phyloP scores from a whole-genome alignment of 2,329 filamentous ascomycete species.

The Xylariales sp. region DNA sequence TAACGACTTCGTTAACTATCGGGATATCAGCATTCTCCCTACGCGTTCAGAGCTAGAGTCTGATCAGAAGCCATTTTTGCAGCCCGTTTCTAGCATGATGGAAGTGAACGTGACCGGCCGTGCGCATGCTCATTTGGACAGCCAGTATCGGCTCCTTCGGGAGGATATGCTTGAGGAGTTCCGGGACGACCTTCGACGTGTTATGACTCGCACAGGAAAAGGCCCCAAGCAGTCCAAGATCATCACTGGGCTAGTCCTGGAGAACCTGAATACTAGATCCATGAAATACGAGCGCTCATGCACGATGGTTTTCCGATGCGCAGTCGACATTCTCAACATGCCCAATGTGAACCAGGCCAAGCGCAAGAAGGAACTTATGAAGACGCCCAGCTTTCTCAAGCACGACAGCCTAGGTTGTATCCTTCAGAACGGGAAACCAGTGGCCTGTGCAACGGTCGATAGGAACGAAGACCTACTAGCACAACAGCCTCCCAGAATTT shows the following conservation, averaged over 20 bases:
- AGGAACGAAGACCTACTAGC: constrained; percentile 17
- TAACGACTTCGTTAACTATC: constrained; percentile 62
- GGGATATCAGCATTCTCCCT: constrained; percentile 58
- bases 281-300: constrained; percentile 28
- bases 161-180: constrained; percentile 69
- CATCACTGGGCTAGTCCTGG: no score
- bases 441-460: constrained; percentile 49
- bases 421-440: constrained; percentile 41
- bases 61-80: constrained; percentile 48
- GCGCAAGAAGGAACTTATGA: constrained; percentile 39
- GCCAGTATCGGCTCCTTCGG: constrained; percentile 65
- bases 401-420: constrained; percentile 61
- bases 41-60: constrained; percentile 61
- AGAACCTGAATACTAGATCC: no score
- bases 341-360: constrained; percentile 16
- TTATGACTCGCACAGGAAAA: no score
- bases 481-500: constrained; percentile 20
- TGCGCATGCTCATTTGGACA: constrained; percentile 54
- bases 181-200: constrained; percentile 46
- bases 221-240: no score
- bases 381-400: constrained; percentile 47
- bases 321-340: constrained; percentile 40
- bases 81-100: constrained; percentile 43
- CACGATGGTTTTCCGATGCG: constrained; percentile 35
- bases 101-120: constrained; percentile 31